These are phyloP conservation scores for Pezizomycotina sp. DNA, from an alignment of 2,329 filamentous ascomycete genomes.

Conservation along the genomic window DNA sequence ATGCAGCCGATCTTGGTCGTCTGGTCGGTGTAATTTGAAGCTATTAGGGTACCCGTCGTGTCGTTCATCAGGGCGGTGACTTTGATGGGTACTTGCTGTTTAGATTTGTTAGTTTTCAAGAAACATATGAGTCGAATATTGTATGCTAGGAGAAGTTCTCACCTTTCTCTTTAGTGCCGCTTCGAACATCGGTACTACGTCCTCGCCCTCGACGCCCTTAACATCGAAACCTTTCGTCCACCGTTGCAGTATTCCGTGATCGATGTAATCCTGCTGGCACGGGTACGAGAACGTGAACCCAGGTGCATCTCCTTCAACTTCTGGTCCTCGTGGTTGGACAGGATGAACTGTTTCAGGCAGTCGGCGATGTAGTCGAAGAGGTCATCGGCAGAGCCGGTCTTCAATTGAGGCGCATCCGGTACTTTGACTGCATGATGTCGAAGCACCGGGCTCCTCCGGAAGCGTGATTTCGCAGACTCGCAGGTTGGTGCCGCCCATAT, in stretches of 20 bases:
- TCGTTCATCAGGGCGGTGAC: constrained; percentile 90
- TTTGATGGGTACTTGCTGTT: constrained; percentile 72
- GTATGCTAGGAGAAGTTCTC: constrained; percentile 24
- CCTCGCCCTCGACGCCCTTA: constrained; percentile 71
- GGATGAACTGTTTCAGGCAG: constrained; percentile 77
- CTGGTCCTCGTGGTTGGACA: constrained; percentile 58
- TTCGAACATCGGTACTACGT: constrained; percentile 80
- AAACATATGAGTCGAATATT: not conserved
- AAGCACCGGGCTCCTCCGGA: constrained; percentile 73
- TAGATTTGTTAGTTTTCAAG: constrained; percentile 20
- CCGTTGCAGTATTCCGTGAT: constrained; percentile 78
- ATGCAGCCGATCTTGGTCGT: constrained; percentile 93
- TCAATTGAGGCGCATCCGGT: constrained; percentile 83
- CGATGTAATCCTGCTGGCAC: constrained; percentile 80
- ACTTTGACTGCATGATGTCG: constrained; percentile 91
- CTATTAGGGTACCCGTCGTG: constrained; percentile 90
- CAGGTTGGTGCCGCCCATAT: constrained; percentile 93
- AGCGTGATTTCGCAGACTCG: constrained; percentile 86
- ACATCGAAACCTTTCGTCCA: constrained; percentile 99
- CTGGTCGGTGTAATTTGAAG: constrained; percentile 87
- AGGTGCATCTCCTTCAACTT: constrained; percentile 54
- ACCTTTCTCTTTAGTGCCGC: constrained; percentile 55
- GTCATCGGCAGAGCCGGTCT: constrained; percentile 66
- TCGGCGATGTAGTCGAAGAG: constrained; percentile 93
- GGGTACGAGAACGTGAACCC: constrained; percentile 96